Base-by-base conservation (phyloP, 345 rosid genomes). In the Dimocarpus longan region DNA sequence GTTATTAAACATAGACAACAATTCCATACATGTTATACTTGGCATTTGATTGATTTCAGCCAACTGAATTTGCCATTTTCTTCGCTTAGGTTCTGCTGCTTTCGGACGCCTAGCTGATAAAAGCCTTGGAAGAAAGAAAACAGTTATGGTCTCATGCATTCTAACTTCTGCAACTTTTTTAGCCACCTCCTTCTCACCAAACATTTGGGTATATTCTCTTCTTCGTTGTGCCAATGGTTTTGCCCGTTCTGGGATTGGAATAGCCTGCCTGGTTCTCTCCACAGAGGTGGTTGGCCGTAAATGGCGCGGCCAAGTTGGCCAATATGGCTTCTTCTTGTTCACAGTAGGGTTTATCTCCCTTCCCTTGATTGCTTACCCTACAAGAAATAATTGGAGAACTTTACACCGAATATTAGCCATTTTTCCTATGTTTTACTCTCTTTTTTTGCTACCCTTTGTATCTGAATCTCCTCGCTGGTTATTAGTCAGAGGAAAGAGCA, bases 381-480 rank as follows among this genome's bases (percentile, higher is more conserved):
- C 91, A n/a, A 89, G 88, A 81, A 81, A 78, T 22, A 76, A 82
- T 10, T 94, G 97, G 98, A 87, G 97, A 69, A 76, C 80, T 68
- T 62, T 90, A 2, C 88, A 89, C 82, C 76, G 70, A 63, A 88
- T 89, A 77, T 73, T 91, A 15, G 86, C 98, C 6, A 7, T 82
- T 50, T 76, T 87, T 15, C 97, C 98, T 32, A 83, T 88, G 39
- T 67, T 72, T 22, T 94, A 91, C 60, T 82, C 89, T 8, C 2
- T 85, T 54, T 32, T 88, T 1, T 71, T 88, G 11, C 71, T 89
- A 32, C 93, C 91, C 4, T 89, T 90, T 0, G 82, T 87, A 5
- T 88, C 91, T 0, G 97, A 94, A 71, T 94, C 98, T 0, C 94
- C 98, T 6, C 93, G 98, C 3, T 94, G 97, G 98, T 89, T 92